These are phyloP conservation scores for Lepiota subincarnata DNA, from an alignment of 768 basidiomycete species.

Conservation along the genomic window DNA sequence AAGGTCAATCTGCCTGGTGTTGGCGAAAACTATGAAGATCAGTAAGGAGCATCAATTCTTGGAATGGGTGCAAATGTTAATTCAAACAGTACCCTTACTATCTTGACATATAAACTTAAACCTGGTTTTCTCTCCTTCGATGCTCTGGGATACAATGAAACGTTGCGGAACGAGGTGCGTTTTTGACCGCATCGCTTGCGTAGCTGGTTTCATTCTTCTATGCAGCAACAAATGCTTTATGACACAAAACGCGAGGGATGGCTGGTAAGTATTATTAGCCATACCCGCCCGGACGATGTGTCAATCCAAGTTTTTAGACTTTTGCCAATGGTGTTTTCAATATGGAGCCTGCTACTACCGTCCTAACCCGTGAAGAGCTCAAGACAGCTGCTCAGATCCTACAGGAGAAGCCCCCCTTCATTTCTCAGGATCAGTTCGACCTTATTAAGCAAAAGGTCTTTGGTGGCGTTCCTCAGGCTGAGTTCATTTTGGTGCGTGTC, in stretches of 20 bases:
- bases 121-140: constrained; percentile 26
- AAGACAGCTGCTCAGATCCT: constrained; percentile 20
- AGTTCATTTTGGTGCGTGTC: constrained; percentile 26
- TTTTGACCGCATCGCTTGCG: not conserved
- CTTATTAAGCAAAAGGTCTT: constrained; percentile 25
- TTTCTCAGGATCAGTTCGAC: constrained; percentile 23
- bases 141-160: constrained; percentile 24
- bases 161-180: constrained; percentile 24
- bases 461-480: constrained; percentile 24
- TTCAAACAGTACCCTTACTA: constrained; percentile 21
- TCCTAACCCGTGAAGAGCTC: constrained; percentile 22
- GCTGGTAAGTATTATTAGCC: constrained; percentile 23
- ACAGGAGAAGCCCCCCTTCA: constrained; percentile 22
- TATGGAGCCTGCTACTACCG: constrained; percentile 23
- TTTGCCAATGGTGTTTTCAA: constrained; percentile 26
- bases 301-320: constrained; percentile 18
- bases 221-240: constrained; percentile 26
- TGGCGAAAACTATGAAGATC: constrained; percentile 56
- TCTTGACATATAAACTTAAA: constrained; percentile 27
- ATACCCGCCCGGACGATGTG: not conserved
- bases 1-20: constrained; percentile 53
- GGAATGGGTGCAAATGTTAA: not conserved
- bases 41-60: constrained; percentile 23
- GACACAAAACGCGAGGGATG: constrained; percentile 21
- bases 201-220: not conserved